Base-by-base conservation (phyloP, 2,329 filamentous ascomycete genomes). In the Epichloe elymi region DNA sequence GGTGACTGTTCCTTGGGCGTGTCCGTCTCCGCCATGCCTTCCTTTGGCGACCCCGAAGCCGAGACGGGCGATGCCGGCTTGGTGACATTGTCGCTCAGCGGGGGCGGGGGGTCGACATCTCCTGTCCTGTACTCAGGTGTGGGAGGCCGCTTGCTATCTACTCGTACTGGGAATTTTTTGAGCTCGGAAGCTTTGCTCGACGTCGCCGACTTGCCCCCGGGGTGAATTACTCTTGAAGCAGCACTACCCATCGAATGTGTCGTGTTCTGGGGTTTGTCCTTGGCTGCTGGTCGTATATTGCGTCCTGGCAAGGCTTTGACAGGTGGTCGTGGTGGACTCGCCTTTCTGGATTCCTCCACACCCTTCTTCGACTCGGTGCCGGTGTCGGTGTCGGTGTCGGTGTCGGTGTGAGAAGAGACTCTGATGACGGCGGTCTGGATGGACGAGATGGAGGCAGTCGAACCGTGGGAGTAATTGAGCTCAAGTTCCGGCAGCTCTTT, bases 61-160 rank as follows among this genome's bases (percentile, higher is more conserved):
- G 71, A 67, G 11, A 68, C 69, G 6, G 72, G 73, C 7, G 73
- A 75, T 2, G 68, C 61, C 4, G 73, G 72, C 2, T 72, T 71
- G 23, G 67, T 61, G 45, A 69, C 61, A 3, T 61, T 62, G 26
- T 69, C 64, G 39, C 67, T 53, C 7, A 64, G 58, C 3, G 67
- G 63, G 14, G 65, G 65, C 53, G 50, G 47, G 19, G 52, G 49
- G 19, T 66, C 66, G 48, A 67, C 60, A 51, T 75, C 72, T 42
- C 69, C 65, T 19, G 67, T 66, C 39, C 68, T 68, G 52, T 76
- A 75, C 43, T 76, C 74, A 15, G 74, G 73, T 2, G 73, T 76
- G 1, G 74, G 74, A 10, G 72, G 70, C 2, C 72, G 67, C 39
- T 66, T 64, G 42, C 57, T 53, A 23, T 58, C 58, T 47, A 36